Percentiles rank a stretch among this genome's conserved stretches.
These are phyloP conservation scores for Diaporthe australafricana DNA, from an alignment of 2,329 filamentous ascomycete genomes.

Conservation along the genomic window DNA sequence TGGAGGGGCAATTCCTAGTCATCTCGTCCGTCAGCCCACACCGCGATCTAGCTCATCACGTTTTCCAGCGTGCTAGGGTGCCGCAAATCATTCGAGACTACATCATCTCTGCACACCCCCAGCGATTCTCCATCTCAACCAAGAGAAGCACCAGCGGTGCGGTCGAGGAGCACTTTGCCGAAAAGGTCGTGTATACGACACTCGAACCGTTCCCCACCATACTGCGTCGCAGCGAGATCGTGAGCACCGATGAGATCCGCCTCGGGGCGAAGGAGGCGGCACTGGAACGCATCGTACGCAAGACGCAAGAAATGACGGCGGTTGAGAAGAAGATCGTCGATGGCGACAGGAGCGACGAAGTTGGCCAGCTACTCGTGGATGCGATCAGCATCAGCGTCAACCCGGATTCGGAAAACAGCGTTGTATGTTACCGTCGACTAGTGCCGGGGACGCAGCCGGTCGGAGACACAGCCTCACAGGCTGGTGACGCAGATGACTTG, in stretches of 20 bases:
- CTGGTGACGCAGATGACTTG: conserved; percentile 53
- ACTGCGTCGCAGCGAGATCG: conserved; percentile 85
- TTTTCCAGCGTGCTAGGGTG: conserved; percentile 90
- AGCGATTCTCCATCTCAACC: conserved; percentile 80
- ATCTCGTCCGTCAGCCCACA: conserved; percentile 85
- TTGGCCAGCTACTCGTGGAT: conserved; percentile 77
- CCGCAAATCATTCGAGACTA: conserved; percentile 88
- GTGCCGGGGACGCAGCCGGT: conserved; percentile 62
- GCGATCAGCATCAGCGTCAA: conserved; percentile 83
- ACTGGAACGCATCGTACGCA: conserved; percentile 88
- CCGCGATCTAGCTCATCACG: conserved; percentile 82
- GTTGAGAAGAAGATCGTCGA: conserved; percentile 81
- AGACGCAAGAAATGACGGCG: conserved; percentile 84
- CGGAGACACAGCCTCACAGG: conserved; percentile 54
- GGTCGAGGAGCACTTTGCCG: conserved; percentile 79
- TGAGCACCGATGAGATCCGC: conserved; percentile 73
- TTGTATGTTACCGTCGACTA: conserved; percentile 81
- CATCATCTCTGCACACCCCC: conserved; percentile 81
- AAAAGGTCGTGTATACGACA: conserved; percentile 87
- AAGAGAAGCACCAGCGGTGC: conserved; percentile 76
- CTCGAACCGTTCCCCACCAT: conserved; percentile 93
- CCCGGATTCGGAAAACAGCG: conserved; percentile 77
- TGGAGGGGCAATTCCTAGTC: conserved; percentile 91
- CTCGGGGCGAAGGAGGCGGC: conserved; percentile 87
- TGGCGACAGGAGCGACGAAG: conserved; percentile 72